phyloP scores from a whole-genome alignment of 441 rosid species.

The Eutrema salsugineum region DNA sequence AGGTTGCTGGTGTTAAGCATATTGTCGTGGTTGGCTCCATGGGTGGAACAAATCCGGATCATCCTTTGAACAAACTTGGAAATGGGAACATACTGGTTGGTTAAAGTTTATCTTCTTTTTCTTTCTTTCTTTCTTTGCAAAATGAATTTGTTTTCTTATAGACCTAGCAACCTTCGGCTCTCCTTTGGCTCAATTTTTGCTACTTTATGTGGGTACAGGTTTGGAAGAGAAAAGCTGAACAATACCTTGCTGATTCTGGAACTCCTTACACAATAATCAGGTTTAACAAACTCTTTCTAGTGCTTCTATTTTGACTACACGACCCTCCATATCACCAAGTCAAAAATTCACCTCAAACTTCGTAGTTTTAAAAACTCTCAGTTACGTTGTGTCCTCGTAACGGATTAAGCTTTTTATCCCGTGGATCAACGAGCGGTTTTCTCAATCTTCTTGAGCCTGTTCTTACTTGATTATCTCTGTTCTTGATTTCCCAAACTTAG shows the following conservation, averaged over 20 bases:
- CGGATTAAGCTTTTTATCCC: not conserved
- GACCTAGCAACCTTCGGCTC: not conserved
- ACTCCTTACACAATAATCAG: conserved; percentile 93
- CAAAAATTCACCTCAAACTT: not conserved
- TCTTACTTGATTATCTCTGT: not conserved
- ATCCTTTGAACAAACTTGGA: conserved; percentile 89
- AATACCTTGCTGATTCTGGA: conserved; percentile 92
- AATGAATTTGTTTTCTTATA: not conserved
- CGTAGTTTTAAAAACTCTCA: not conserved
- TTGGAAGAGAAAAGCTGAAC: conserved; percentile 99
- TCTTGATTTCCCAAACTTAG: conserved; percentile 32
- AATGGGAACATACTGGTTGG: conserved; percentile 92
- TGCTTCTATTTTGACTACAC: not conserved
- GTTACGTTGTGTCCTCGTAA: not conserved
- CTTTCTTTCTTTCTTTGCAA: not conserved
- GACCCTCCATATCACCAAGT: not conserved
- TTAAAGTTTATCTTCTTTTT: conserved; percentile 4
- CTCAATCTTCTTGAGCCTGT: not conserved
- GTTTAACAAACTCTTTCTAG: conserved; percentile 26
- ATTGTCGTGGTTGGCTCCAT: conserved; percentile 93
- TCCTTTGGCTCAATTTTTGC: not conserved
- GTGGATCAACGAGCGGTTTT: not conserved
- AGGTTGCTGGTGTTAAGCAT: conserved; percentile 90
- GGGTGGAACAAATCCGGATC: conserved; percentile 89
- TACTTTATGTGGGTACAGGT: conserved; percentile 39